Evolutionary conservation across 2,329 filamentous ascomycete species (phyloP).

Genomic region (Chaetomium globosum): DNA sequence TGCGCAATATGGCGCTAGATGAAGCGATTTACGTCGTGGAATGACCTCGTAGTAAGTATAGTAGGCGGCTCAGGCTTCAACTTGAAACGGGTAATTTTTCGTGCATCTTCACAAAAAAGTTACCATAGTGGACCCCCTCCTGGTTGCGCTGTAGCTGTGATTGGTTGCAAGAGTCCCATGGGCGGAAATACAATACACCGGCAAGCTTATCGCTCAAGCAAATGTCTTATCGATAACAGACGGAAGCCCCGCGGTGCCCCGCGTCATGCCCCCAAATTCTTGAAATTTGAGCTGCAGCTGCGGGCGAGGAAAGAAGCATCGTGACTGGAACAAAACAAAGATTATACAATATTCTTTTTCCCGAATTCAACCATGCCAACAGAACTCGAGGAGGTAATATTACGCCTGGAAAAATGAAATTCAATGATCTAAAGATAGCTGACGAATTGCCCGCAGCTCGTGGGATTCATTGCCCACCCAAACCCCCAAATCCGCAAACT

Average conservation of each 20-base stretch:
- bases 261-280: conserved; percentile 3
- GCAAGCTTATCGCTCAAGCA: conserved; percentile 8
- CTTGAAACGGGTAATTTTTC: conserved; percentile 30
- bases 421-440: not conserved
- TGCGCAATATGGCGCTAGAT: not conserved
- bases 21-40: not conserved
- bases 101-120: conserved; percentile 33
- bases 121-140: conserved; percentile 30
- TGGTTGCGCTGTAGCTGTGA: conserved; percentile 28
- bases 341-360: not conserved
- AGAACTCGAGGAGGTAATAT: conserved; percentile 71
- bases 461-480: conserved; percentile 89
- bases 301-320: not conserved
- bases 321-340: not conserved
- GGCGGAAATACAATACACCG: conserved; percentile 31
- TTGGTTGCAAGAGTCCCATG: conserved; percentile 18
- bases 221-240: conserved; percentile 28
- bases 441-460: conserved; percentile 60
- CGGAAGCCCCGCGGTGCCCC: conserved; percentile 34
- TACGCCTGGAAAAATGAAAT: not conserved
- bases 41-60: conserved; percentile 2
- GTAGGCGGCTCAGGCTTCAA: conserved; percentile 7
- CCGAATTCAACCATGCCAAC: conserved; percentile 60
- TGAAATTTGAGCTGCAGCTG: conserved; percentile 15
- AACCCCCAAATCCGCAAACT: conserved; percentile 88